Base-by-base conservation (phyloP, 2,329 filamentous ascomycete species). In the Aspergillus udagawae region DNA sequence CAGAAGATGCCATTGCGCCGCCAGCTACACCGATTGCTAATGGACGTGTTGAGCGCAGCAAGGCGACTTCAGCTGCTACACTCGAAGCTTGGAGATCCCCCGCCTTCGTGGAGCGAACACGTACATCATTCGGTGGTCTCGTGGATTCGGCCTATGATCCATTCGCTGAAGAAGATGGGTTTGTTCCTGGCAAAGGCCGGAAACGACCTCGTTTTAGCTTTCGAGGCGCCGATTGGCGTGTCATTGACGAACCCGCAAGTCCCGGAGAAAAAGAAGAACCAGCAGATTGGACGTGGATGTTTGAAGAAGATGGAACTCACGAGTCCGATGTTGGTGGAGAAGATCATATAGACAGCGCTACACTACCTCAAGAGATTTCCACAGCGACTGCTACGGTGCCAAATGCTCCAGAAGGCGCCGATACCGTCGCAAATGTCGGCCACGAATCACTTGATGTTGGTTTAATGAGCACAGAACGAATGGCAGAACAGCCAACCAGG, bases 81-180 rank as follows among this genome's bases (percentile, higher is more conserved):
- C 65, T 77, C 48, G 75, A 79, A 20, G 83, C 88, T 63, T 94
- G 86, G 76, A 79, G 83, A 4, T 95, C 91, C 2, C 92, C 92
- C 0, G 90, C 90, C 0, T 96, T 95, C 64, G 75, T 91, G 21
- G 92, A 89, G 70, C 82, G 88, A 53, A 82, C 84, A 14, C 81
- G 88, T 55, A 77, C 88, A 3, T 92, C 89, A 0, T 88, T 88
- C 55, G 87, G 87, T 1, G 84, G 85, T 0, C 74, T 88, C 0
- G 84, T 88, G 52, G 84, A 89, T 61, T 81, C 81, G 4, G 81
- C 80, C 1, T 82, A 85, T 60, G 86, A 92, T 65, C 83, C 86
- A 3, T 87, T 93, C 52, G 71, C 69, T 14, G 86, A 90, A 58
- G 88, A 89, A 27, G 85, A 89, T 70, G 83, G 83, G 1, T 81